Evolutionary conservation across 2,329 filamentous ascomycete genomes (phyloP).

Genomic region (Nemania sp.): DNA sequence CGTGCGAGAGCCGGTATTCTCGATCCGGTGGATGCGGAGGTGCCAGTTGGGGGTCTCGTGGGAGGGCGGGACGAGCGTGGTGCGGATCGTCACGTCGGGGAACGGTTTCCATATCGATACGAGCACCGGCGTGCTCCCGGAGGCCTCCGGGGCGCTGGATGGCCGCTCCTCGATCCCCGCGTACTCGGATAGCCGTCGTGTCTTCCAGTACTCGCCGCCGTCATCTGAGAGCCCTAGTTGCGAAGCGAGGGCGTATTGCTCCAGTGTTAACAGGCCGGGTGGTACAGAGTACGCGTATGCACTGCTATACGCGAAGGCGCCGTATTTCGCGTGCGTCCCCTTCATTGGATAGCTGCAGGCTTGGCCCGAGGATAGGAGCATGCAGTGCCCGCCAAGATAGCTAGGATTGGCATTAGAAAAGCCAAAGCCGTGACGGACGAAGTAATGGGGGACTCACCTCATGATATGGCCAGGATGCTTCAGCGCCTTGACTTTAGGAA

Average conservation of each 20-base stretch:
- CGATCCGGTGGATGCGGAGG: slow-evolving; percentile 72
- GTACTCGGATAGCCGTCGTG: slow-evolving; percentile 75
- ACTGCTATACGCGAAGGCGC: slow-evolving; percentile 81
- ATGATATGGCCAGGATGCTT: slow-evolving; percentile 79
- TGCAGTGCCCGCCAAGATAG: slow-evolving; percentile 78
- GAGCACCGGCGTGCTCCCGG: slow-evolving; percentile 64
- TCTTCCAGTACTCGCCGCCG: slow-evolving; percentile 82
- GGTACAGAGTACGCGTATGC: slow-evolving; percentile 83
- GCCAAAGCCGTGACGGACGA: not conserved
- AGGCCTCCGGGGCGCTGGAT: slow-evolving; percentile 51
- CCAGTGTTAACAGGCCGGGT: slow-evolving; percentile 78
- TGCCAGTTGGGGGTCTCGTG: slow-evolving; percentile 75
- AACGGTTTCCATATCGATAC: slow-evolving; percentile 79
- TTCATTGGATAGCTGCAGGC: slow-evolving; percentile 87
- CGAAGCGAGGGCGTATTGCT: slow-evolving; percentile 81
- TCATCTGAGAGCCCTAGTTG: slow-evolving; percentile 83
- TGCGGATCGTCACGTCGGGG: slow-evolving; percentile 73
- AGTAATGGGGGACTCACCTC: slow-evolving; percentile 53
- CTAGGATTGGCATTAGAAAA: slow-evolving; percentile 50
- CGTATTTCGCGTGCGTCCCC: slow-evolving; percentile 85
- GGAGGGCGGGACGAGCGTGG: slow-evolving; percentile 72
- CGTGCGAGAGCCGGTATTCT: slow-evolving; percentile 62
- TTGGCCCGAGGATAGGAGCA: slow-evolving; percentile 81
- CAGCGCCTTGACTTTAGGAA: slow-evolving; percentile 71
- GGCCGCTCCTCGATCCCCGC: slow-evolving; percentile 68